phyloP scores from a whole-genome alignment of 257 asterid genomes.

The Ballota nigra region DNA sequence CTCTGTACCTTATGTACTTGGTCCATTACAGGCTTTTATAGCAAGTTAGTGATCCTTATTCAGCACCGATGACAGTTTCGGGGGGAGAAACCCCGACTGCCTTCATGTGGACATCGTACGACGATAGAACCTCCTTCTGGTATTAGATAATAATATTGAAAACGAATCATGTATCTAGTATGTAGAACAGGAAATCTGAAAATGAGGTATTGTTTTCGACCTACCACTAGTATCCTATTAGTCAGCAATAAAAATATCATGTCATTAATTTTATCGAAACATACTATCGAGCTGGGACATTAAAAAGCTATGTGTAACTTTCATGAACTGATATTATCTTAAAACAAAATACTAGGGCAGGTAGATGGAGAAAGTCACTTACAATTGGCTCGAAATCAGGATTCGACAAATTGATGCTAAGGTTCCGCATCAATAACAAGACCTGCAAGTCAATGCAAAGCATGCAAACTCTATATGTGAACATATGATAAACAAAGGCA shows the following conservation, averaged over 20 bases:
- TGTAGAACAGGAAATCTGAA: neutral
- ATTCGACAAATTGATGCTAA: conserved; percentile 74
- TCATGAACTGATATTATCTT: neutral
- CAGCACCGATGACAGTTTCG: conserved; percentile 34
- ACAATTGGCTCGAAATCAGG: conserved; percentile 87
- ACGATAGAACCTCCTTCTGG: conserved; percentile 59
- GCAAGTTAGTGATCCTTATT: conserved; percentile 21
- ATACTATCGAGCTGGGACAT: too few relatives aligned
- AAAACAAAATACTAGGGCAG: neutral
- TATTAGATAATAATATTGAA: neutral
- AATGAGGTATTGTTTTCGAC: neutral
- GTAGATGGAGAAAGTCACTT: conserved; percentile 38
- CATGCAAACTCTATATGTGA: conserved; percentile 19
- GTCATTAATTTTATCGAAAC: too few relatives aligned
- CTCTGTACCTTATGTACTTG: neutral
- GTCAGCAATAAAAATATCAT: too few relatives aligned
- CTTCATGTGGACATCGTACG: conserved; percentile 43
- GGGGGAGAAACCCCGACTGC: conserved; percentile 40
- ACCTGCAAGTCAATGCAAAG: conserved; percentile 57
- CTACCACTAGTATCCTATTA: too few relatives aligned
- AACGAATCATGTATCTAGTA: neutral
- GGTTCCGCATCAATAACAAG: conserved; percentile 82
- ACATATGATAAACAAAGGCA: neutral
- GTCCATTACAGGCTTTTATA: neutral
- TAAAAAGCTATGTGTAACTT: too few relatives aligned